These are phyloP conservation scores for Solanum aculeatissimum DNA, from an alignment of 305 asterid species.

Conservation along the genomic window DNA sequence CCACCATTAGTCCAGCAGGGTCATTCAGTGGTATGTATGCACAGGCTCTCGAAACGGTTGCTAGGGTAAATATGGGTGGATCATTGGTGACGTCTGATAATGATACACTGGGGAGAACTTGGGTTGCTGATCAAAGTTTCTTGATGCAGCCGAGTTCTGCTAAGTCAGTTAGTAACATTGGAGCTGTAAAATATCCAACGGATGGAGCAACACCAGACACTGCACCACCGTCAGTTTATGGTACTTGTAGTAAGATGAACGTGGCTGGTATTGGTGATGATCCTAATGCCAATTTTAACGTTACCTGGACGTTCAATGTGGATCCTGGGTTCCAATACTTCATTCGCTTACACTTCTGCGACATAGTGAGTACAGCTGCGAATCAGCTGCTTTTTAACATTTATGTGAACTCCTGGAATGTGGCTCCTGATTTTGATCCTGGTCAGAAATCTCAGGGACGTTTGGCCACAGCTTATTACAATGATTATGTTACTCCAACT, in stretches of 20 bases:
- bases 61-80: slow-evolving; percentile 74
- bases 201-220: slow-evolving; percentile 35
- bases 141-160: slow-evolving; percentile 14
- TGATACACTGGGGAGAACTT: slow-evolving; percentile 49
- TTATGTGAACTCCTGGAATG: slow-evolving; percentile 26
- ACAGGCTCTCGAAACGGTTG: slow-evolving; percentile 47
- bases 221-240: slow-evolving; percentile 59
- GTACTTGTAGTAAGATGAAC: slow-evolving; percentile 54
- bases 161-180: slow-evolving; percentile 14
- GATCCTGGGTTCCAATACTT: slow-evolving; percentile 50
- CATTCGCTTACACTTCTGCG: slow-evolving; percentile 59
- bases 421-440: slow-evolving; percentile 32
- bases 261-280: slow-evolving; percentile 14
- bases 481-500: slow-evolving; percentile 40
- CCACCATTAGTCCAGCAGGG: slow-evolving; percentile 28
- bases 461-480: slow-evolving; percentile 37
- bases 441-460: slow-evolving; percentile 5
- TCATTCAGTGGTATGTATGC: slow-evolving; percentile 23
- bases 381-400: slow-evolving; percentile 41
- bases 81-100: slow-evolving; percentile 29
- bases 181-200: slow-evolving; percentile 30
- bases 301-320: slow-evolving; percentile 48
- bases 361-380: slow-evolving; percentile 39
- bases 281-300: slow-evolving; percentile 47
- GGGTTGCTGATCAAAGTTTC: slow-evolving; percentile 40